Base-by-base conservation (phyloP, 768 basidiomycete species). In the Heimioporus sp. region DNA sequence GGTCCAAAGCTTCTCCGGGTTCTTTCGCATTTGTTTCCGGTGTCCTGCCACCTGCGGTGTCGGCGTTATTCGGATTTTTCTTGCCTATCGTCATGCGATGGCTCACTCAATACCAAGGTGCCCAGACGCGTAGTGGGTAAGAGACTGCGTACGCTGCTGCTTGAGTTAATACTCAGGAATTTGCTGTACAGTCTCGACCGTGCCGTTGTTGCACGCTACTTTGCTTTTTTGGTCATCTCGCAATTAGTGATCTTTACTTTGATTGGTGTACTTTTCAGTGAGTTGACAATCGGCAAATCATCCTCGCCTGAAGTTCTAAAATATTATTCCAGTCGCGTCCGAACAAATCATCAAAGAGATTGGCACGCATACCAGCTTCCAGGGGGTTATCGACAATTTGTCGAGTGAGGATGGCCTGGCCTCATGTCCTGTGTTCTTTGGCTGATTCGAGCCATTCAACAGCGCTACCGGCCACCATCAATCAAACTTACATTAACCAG, bases 191-290 rank as follows among this genome's bases (percentile, higher is more conserved):
- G 82, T 45, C 80, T 94, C 47, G 95, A 98, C 61, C 87, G 97
- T 32, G 86, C 87, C 35, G 95, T 98, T 53, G 79, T 95, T 36
- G 92, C 92, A 17, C 85, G 93, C 44, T 98, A 98, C 72, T 98
- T 87, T 65, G 78, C 89, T 1, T 98, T 99, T 80, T 76, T 98
- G 69, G 85, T 98, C 52, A 87, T 97, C 70, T 91, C 89, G 46
- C 94, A 98, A 66, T 73, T 99, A 61, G 77, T 99, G 55, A 85
- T 98, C 71, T 99, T 98, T 76, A 96, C 92, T 15, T 70, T 96
- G 52, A 85, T 98, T 54, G 90, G 92, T 59, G 94, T 95, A 43
- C 76, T 86, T 51, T 94, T 93, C 74, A 85, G 90, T 90, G 51
- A 59, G 86, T 76, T n/a, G 28, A 44, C 10, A 10, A 2, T 35